Base-by-base conservation (phyloP, 768 basidiomycete species). In the Dioszegia crocea region DNA sequence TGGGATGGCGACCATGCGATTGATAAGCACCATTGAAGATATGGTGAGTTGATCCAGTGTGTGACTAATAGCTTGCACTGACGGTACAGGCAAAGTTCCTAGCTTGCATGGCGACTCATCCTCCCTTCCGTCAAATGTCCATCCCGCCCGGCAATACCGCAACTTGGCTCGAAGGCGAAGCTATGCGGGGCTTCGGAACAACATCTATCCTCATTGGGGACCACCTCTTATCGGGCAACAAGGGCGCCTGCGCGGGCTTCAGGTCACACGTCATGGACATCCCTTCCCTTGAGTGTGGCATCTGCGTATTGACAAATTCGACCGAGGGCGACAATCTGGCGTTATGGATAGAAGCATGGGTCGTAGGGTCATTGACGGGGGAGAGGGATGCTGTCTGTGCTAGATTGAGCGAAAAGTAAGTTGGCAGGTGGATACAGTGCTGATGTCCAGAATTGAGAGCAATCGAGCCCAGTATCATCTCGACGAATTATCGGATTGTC, bases 301-400 rank as follows among this genome's bases (percentile, higher is more conserved):
- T 56, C 6, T 19, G 40, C 40, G 54, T 56, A 10, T 21, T 56
- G 17, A 45, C 54, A 9, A 56, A 56, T 31, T 44, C 54, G 5
- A 56, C 40, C 16, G 54, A 56, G 14, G 54, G 54, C 2, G 12
- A 11, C 9, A 5, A 56, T 31, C 29, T 56, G 11, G 16, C 26
- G 4, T 27, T 10, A 3, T 56, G 29, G 29, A 33, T 56, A 5
- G 40, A 56, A 21, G 39, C 43, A 23, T 56, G 54, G 54, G 41
- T 56, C 19, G 17, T 56, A 23, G 43, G 40, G 9, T 3, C 19
- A 44, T 19, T 49, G 23, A 16, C 12, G n/a, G 54, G 23, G 11
- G 19, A 31, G 9, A 43, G 21, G 43, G 16, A 43, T 9, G 26
- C 26, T 8, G 3, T 56, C 5, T 41, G 23, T 9, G 40, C 29